phyloP scores from a whole-genome alignment of 495 filamentous ascomycete genomes.

The Pyrenula aspistea region DNA sequence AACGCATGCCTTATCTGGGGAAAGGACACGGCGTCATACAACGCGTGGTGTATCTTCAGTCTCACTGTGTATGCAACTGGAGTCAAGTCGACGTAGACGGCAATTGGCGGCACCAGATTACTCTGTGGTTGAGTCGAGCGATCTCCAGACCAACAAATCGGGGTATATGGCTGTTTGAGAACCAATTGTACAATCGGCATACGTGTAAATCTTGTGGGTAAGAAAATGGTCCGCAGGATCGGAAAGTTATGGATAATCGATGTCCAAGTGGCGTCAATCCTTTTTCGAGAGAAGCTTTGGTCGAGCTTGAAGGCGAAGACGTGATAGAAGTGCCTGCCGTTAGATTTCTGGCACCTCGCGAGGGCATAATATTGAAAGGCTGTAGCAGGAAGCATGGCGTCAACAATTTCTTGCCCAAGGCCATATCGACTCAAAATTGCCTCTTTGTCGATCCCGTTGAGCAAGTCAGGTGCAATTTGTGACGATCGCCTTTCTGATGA shows the following conservation, averaged over 20 bases:
- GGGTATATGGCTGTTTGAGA: slow-evolving; percentile 9
- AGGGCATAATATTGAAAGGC: slow-evolving; percentile 23
- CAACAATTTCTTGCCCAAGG: slow-evolving; percentile 9
- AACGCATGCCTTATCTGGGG: slow-evolving; percentile 15
- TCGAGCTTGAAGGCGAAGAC: slow-evolving; percentile 16
- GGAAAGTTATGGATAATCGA: slow-evolving; percentile 10
- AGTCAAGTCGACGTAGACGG: slow-evolving; percentile 16
- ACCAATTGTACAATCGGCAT: slow-evolving; percentile 17
- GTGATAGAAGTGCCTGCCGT: slow-evolving; percentile 19
- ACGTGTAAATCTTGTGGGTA: slow-evolving; percentile 8
- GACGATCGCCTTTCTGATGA: slow-evolving; percentile 4
- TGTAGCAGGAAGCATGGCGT: slow-evolving; percentile 14
- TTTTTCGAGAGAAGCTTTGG: slow-evolving; percentile 3
- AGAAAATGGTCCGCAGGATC: slow-evolving; percentile 21
- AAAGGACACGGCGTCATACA: slow-evolving; percentile 24
- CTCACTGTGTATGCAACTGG: slow-evolving; percentile 10
- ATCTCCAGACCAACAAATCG: slow-evolving; percentile 16
- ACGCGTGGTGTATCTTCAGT: slow-evolving; percentile 25
- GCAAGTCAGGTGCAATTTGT: slow-evolving; percentile 8
- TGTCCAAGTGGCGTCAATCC: slow-evolving; percentile 16
- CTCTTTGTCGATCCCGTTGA: slow-evolving; percentile 8
- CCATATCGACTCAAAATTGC: slow-evolving; percentile 9
- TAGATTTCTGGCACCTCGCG: slow-evolving; percentile 15
- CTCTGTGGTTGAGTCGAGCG: slow-evolving; percentile 3
- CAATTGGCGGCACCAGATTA: slow-evolving; percentile 12